These are phyloP conservation scores for Pyrenophora seminiperda DNA, from an alignment of 2,329 filamentous ascomycete species.

Conservation along the genomic window DNA sequence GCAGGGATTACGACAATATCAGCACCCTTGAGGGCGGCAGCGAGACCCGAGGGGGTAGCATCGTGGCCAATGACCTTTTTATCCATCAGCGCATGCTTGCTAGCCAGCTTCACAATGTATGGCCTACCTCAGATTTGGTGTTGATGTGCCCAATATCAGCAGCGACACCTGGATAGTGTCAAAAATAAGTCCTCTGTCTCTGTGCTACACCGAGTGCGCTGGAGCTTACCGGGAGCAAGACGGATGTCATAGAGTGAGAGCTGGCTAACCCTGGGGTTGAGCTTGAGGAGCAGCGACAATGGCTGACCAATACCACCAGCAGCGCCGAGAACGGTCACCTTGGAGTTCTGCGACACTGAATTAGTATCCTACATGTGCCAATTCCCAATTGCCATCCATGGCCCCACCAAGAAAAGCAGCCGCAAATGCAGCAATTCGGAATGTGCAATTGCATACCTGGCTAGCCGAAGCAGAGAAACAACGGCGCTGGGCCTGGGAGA, in stretches of 20 bases:
- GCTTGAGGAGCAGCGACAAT: slow-evolving; percentile 96
- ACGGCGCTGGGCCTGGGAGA: slow-evolving; percentile 58
- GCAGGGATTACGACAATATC: slow-evolving; percentile 98
- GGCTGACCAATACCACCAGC: slow-evolving; percentile 98
- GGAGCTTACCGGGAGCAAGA: slow-evolving; percentile 79
- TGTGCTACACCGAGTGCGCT: background rate
- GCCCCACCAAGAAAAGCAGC: slow-evolving; percentile 32
- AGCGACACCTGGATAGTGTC: slow-evolving; percentile 74
- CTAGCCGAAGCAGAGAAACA: slow-evolving; percentile 59
- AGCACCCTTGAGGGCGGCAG: slow-evolving; percentile 78
- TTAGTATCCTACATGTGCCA: slow-evolving; percentile 28
- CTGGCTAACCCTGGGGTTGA: slow-evolving; percentile 92
- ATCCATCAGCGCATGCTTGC: slow-evolving; percentile 26
- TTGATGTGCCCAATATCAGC: slow-evolving; percentile 99
- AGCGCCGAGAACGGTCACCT: slow-evolving; percentile 96
- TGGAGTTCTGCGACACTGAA: slow-evolving; percentile 72
- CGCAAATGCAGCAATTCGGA: slow-evolving; percentile 11
- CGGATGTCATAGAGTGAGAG: slow-evolving; percentile 98
- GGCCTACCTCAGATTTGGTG: slow-evolving; percentile 79
- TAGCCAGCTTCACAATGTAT: slow-evolving; percentile 6
- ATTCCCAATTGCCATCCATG: slow-evolving; percentile 18
- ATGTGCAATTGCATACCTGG: slow-evolving; percentile 50
- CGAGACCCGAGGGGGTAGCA: slow-evolving; percentile 74
- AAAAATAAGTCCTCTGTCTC: slow-evolving; percentile 24
- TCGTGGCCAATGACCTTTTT: slow-evolving; percentile 82